Conservation (phyloP, 768 basidiomycete genomes). For the Boletus vermiculosoides region DNA sequence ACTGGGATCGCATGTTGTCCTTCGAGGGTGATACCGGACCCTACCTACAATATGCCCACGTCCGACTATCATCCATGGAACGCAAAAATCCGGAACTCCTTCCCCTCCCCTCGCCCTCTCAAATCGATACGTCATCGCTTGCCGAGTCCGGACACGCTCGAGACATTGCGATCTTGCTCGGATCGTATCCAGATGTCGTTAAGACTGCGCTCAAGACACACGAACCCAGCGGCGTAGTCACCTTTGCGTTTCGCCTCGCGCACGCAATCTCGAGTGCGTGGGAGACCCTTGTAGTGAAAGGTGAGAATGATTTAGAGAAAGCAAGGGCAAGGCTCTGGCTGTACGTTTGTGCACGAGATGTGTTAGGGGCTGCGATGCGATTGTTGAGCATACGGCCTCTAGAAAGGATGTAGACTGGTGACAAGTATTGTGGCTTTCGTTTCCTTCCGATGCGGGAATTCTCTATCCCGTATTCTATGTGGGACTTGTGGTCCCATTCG, state of each 20-base stretch:
- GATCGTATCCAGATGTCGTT: conserved; percentile 89
- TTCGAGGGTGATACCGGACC: conserved; percentile 97
- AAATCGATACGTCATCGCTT: conserved; percentile 69
- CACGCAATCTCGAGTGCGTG: conserved; percentile 91
- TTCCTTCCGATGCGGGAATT: too few species aligned
- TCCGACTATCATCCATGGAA: conserved; percentile 84
- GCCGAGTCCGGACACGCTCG: conserved; percentile 68
- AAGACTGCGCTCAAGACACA: conserved; percentile 79
- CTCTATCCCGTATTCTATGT: too few species aligned
- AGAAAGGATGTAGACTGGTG: conserved; percentile 84
- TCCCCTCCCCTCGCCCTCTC: conserved; percentile 66
- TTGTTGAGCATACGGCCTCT: conserved; percentile 86
- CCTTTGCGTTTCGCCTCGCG: conserved; percentile 81
- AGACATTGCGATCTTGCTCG: conserved; percentile 84
- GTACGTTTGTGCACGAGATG: conserved; percentile 86
- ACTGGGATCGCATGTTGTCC: conserved; percentile 90
- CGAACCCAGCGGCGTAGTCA: conserved; percentile 90
- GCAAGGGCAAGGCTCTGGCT: conserved; percentile 86
- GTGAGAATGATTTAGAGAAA: conserved; percentile 71
- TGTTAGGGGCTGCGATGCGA: conserved; percentile 83
- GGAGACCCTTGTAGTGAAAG: conserved; percentile 86
- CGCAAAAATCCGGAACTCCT: conserved; percentile 89
- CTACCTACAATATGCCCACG: conserved; percentile 96
- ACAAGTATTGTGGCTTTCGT: too few species aligned
- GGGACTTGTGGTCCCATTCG: too few species aligned